Evolutionary conservation across 257 asterid genomes (phyloP).

Genomic region (Primulina huaijiensis): DNA sequence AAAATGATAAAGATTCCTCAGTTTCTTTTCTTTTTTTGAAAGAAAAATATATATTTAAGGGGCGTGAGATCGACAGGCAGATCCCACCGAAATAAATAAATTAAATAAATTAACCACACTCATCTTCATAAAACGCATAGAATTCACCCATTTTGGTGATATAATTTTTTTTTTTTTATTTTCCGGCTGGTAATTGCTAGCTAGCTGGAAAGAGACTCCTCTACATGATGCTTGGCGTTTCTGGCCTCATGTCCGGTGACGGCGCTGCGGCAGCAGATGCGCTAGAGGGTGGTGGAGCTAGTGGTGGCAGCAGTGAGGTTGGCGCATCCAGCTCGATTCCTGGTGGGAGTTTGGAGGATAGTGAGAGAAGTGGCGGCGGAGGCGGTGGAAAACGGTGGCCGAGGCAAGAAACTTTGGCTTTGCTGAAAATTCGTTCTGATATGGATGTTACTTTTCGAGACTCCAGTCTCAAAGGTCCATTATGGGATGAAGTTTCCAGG

Average conservation of each 20-base stretch:
- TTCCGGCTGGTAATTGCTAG: slow-evolving; percentile 20
- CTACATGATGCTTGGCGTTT: slow-evolving; percentile 50
- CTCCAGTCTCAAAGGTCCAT: slow-evolving; percentile 90
- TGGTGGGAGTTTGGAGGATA: slow-evolving; percentile 44
- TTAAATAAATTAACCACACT: slow-evolving; percentile 82
- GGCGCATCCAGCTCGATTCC: slow-evolving; percentile 36
- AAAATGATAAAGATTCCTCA: slow-evolving; percentile 48
- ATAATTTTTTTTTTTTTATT: slow-evolving; percentile 31
- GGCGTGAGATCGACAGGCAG: slow-evolving; percentile 86
- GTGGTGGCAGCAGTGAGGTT: slow-evolving; percentile 70
- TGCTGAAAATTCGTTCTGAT: slow-evolving; percentile 79
- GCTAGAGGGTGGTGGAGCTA: slow-evolving; percentile 58
- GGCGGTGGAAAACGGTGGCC: slow-evolving; percentile 92
- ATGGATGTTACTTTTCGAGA: slow-evolving; percentile 81
- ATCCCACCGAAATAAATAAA: slow-evolving; percentile 91
- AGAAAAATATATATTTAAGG: slow-evolving; percentile 26
- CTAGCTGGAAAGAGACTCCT: slow-evolving; percentile 17
- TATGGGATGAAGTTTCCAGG: slow-evolving; percentile 98
- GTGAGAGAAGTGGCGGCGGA: slow-evolving; percentile 50
- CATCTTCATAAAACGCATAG: slow-evolving; percentile 73
- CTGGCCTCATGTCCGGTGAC: slow-evolving; percentile 36
- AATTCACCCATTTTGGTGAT: slow-evolving; percentile 73
- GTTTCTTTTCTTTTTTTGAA: slow-evolving; percentile 17
- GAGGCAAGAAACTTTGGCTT: slow-evolving; percentile 81
- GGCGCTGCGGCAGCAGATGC: slow-evolving; percentile 36